Conservation (phyloP, 495 filamentous ascomycete genomes). For the Aspergillus asperescens region DNA sequence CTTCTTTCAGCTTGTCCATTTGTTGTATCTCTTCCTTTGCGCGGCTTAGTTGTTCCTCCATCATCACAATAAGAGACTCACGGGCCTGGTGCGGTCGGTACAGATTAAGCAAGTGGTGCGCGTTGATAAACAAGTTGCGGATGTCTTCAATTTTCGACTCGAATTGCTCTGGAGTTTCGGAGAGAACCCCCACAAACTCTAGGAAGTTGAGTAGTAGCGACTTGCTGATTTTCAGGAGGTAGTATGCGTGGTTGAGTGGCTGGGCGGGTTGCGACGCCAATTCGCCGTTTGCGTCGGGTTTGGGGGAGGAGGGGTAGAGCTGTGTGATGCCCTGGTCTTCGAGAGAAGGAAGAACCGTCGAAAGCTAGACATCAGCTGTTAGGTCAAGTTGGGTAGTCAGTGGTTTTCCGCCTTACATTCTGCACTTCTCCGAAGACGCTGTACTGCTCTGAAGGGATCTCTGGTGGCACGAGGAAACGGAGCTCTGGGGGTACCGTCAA, state of each 20-base stretch:
- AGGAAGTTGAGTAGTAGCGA: constrained; percentile 80
- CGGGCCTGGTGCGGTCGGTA: constrained; percentile 94
- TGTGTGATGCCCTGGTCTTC: constrained; percentile 64
- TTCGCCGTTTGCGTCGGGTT: constrained; percentile 34
- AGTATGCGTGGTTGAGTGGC: constrained; percentile 62
- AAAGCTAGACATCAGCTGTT: constrained; percentile 31
- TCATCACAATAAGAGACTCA: constrained; percentile 82
- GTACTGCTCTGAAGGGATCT: constrained; percentile 67
- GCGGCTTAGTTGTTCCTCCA: constrained; percentile 80
- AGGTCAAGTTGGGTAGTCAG: background rate
- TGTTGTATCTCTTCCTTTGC: constrained; percentile 73
- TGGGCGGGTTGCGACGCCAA: constrained; percentile 32
- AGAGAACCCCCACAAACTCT: constrained; percentile 67
- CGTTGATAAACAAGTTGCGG: constrained; percentile 76
- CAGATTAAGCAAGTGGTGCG: constrained; percentile 85
- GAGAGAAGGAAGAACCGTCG: constrained; percentile 60
- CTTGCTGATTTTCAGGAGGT: constrained; percentile 73
- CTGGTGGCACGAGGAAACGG: constrained; percentile 73
- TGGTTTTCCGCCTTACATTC: constrained; percentile 39
- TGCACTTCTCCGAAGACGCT: constrained; percentile 66
- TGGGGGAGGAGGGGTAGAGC: constrained; percentile 56
- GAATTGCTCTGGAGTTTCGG: constrained; percentile 54
- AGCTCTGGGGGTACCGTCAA: constrained; percentile 67
- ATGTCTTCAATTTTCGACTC: constrained; percentile 67
- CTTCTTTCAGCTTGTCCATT: constrained; percentile 64